Conservation (phyloP, 23 red algal genomes). For the Pyropia yezoensis region DNA sequence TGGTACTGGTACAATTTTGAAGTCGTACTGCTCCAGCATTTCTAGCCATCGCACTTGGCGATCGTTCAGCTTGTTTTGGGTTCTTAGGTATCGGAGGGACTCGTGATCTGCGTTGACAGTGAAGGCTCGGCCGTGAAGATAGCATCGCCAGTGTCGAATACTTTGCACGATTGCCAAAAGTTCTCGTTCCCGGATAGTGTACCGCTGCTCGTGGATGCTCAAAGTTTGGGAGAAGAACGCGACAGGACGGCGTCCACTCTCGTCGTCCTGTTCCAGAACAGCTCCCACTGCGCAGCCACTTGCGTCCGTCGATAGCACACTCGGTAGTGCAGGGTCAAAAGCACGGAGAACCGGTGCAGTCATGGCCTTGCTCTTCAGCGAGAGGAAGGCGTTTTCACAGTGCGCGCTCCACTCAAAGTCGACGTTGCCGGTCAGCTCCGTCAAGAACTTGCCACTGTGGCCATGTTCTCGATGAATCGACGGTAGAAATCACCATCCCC, state of each 20-base stretch:
- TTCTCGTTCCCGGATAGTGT: conserved; percentile 16
- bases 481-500: conserved; percentile 16
- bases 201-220: conserved; percentile 26
- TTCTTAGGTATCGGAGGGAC: no score
- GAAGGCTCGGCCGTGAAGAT: conserved; percentile 16
- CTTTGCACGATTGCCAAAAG: conserved; percentile 17
- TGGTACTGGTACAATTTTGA: conserved; percentile 10
- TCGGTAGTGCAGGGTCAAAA: neutral
- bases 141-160: conserved; percentile 15
- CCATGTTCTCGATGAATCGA: conserved; percentile 13
- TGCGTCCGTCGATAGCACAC: conserved; percentile 15
- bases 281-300: conserved; percentile 14
- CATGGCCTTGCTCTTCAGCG: conserved; percentile 12
- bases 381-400: no score
- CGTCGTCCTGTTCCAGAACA: no score
- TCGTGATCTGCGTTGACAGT: no score
- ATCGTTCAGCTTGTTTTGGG: no score
- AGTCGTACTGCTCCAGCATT: no score
- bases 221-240: conserved; percentile 8
- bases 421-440: no score
- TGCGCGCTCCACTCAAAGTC: no score
- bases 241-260: conserved; percentile 12
- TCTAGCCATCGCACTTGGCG: no score
- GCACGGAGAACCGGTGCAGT: conserved; percentile 16
- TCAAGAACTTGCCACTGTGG: no score